Evolutionary conservation across 2,329 filamentous ascomycete species (phyloP).

Genomic region (Alternaria gansuensis): DNA sequence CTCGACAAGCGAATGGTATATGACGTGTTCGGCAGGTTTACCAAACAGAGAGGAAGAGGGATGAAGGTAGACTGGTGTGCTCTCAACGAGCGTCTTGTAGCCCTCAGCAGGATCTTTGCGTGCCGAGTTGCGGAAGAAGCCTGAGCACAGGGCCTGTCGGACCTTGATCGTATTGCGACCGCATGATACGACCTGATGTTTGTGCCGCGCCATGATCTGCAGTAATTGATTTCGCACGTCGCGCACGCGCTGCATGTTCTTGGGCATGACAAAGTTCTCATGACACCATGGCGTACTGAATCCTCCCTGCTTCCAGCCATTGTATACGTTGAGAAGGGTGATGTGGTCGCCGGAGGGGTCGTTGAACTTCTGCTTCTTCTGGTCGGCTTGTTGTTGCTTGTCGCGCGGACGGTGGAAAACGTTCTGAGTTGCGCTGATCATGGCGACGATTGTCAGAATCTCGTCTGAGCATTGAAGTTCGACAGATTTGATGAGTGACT

Average conservation of each 20-base stretch:
- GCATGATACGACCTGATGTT: constrained; percentile 81
- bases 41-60: constrained; percentile 91
- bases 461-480: constrained; percentile 92
- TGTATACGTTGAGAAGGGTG: constrained; percentile 95
- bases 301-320: constrained; percentile 88
- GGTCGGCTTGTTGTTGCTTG: constrained; percentile 94
- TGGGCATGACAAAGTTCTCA: constrained; percentile 96
- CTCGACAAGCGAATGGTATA: constrained; percentile 89
- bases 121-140: constrained; percentile 95
- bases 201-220: constrained; percentile 92
- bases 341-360: constrained; percentile 94
- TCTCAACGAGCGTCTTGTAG: constrained; percentile 96
- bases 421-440: constrained; percentile 75
- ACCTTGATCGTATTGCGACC: constrained; percentile 88
- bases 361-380: constrained; percentile 98
- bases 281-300: constrained; percentile 92
- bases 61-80: constrained; percentile 94
- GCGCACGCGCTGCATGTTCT: constrained; percentile 85
- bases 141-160: constrained; percentile 85
- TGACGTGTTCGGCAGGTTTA: constrained; percentile 94
- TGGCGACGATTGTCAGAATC: constrained; percentile 82
- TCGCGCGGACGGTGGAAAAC: constrained; percentile 97
- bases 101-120: constrained; percentile 96
- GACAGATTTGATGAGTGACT: constrained; percentile 86
- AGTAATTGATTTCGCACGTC: constrained; percentile 92